Evolutionary conservation across 108 stramenopile species (phyloP), one percentile per base, ranked within the genome.

Genomic region (Hondaea fermentalgiana): DNA sequence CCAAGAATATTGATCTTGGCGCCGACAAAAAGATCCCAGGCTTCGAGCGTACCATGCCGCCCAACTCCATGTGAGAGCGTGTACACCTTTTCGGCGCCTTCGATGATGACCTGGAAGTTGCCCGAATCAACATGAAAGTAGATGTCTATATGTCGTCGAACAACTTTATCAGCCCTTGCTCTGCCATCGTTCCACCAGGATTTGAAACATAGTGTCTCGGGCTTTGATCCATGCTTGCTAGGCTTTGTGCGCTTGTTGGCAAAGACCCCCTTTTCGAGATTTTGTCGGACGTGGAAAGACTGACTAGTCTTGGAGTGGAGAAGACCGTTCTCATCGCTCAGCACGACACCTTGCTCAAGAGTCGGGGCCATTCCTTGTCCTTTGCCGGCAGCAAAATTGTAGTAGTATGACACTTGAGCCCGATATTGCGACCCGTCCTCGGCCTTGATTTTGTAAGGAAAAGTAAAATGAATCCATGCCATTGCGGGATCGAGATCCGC

Each of bases 111-210:
- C 4, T 83, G 76, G 25, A 53, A 12, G 49, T 83, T 83, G 45
- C 76, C 76, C 19, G 76, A 83, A 12, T 53, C 51, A 35, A 83
- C 49, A 23, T 83, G 76, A 28, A 53, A 83, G 76, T 83, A 83
- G 6, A 83, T 53, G n/a, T 83, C 76, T 4, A 83, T 53, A 3
- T 47, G 19, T 10, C 76, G 76, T 47, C 76, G 76, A 55, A 53
- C 25, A 0, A 45, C 45, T 35, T 12, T 23, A 12, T 83, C 76
- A 10, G 25, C 42, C 14, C 51, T 12, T 21, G 76, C 12, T 19
- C 43, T 2, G 76, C n/a, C n/a, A 28, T 83, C 76, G 51, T 83
- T 83, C 76, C 76, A 83, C 76, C 76, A 83, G n/a, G 76, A 83
- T 23, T 35, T 83, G 51, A 83, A 83, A 17, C 10, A 17, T 4